Percentiles rank a stretch among this genome's conserved stretches.
Evolutionary conservation across 2,329 filamentous ascomycete genomes (phyloP).

Genomic region (Hymenoscyphus fraxineus): DNA sequence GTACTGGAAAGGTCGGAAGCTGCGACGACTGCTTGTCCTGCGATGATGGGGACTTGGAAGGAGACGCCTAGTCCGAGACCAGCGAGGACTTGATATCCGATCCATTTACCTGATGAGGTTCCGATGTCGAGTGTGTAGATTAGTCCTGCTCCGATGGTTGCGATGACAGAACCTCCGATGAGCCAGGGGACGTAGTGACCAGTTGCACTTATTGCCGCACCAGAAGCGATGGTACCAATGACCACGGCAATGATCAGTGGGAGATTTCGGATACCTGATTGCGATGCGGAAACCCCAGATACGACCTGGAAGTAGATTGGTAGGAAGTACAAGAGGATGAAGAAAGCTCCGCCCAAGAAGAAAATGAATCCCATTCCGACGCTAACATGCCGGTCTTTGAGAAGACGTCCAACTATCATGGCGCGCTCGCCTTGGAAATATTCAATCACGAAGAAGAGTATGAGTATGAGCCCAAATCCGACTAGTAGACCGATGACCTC

Average conservation of each 20-base stretch:
- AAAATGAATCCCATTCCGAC: constrained; percentile 41
- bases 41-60: constrained; percentile 44
- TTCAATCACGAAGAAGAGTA: constrained; percentile 38
- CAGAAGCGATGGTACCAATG: constrained; percentile 36
- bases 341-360: constrained; percentile 43
- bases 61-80: constrained; percentile 55
- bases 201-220: constrained; percentile 33
- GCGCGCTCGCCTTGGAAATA: constrained; percentile 45
- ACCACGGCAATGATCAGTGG: constrained; percentile 36
- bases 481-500: constrained; percentile 43
- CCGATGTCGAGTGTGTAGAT: constrained; percentile 49
- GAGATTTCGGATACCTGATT: constrained; percentile 39
- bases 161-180: constrained; percentile 31
- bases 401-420: constrained; percentile 46
- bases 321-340: constrained; percentile 45
- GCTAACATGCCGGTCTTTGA: constrained; percentile 43
- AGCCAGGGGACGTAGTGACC: constrained; percentile 39
- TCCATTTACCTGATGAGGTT: constrained; percentile 47
- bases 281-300: constrained; percentile 34
- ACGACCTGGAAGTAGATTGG: constrained; percentile 50
- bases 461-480: constrained; percentile 35
- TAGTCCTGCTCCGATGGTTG: constrained; percentile 46
- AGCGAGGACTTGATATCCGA: constrained; percentile 54
- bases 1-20: constrained; percentile 44
- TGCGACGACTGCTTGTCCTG: constrained; percentile 37